Base-by-base conservation (phyloP, 495 filamentous ascomycete genomes). In the Penicillium lividum region DNA sequence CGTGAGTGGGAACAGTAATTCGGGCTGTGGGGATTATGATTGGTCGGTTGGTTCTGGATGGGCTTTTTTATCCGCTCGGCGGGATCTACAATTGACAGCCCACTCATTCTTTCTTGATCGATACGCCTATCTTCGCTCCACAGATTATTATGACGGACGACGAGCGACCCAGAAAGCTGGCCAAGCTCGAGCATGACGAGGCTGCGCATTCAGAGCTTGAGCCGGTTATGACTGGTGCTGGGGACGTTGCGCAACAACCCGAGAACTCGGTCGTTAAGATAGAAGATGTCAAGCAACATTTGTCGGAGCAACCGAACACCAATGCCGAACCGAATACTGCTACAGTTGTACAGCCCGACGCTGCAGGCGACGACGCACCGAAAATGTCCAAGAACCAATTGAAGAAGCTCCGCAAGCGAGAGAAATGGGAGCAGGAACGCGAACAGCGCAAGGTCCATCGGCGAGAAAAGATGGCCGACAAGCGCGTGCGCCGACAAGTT, bases 321-420 rank as follows among this genome's bases (percentile, higher is more conserved):
- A 16, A 31, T 11, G 15, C 47, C 9, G 44, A 49, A 40, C 7
- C 31, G n/a, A 50, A 15, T 7, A 31, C 47, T 46, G 10, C 49
- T 34, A 36, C 47, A 29, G 45, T 56, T 33, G 53, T 43, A 15
- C 42, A 53, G 7, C 42, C 59, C 45, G 56, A 64, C 31, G 58
- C 33, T 7, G 29, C 51, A 5, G 68, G 63, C 5, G 63, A 61
- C 10, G 50, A 51, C 16, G 64, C 66, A 16, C 72, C 73, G 1
- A 62, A 63, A 31, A 61, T 90, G 34, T 96, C 94, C 11, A 98
- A 97, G 62, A 93, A 85, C 60, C 86, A 91, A 59, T 70, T 85
- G 47, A 96, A 93, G 72, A 92, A 89, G 64, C 75, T 91, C 28
- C 80, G 73, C 31, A 82, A 82, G 33, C 76, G 81, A 56, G 76